Conservation (phyloP, 352 stramenopile species). For the Blastocystis sp. region DNA sequence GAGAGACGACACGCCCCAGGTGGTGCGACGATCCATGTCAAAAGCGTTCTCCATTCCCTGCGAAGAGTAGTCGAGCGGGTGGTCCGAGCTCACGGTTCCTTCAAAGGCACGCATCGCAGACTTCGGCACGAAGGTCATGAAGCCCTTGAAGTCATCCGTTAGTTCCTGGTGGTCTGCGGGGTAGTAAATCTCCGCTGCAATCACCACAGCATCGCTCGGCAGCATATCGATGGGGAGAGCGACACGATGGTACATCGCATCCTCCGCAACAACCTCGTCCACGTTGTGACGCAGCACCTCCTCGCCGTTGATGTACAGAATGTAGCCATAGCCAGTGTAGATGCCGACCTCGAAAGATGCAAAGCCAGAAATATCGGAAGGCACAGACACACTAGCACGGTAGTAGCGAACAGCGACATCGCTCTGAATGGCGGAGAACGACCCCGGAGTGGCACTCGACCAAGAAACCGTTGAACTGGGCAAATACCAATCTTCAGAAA, state of each 20-base stretch:
- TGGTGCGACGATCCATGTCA: conserved; percentile 19
- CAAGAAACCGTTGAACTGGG: background rate
- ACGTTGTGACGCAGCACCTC: background rate
- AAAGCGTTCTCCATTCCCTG: conserved; percentile 10
- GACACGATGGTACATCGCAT: background rate
- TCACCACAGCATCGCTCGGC: background rate
- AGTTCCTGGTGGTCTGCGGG: background rate
- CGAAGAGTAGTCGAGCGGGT: background rate
- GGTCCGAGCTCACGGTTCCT: background rate
- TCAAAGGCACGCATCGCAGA: background rate
- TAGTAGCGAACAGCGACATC: conserved; percentile 28
- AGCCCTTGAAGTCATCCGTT: background rate
- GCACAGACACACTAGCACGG: background rate
- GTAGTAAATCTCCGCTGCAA: conserved; percentile 39
- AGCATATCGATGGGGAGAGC: background rate
- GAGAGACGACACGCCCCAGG: background rate
- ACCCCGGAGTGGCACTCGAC: background rate
- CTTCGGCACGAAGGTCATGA: background rate
- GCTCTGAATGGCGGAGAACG: background rate
- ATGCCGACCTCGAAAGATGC: conserved; percentile 10
- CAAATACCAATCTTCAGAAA: background rate
- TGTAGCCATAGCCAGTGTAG: conserved; percentile 32
- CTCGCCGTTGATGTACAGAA: conserved; percentile 32
- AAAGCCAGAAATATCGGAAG: background rate
- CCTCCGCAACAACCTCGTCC: background rate